Base-by-base conservation (phyloP, 768 basidiomycete species). In the Leccinum incarnatum region DNA sequence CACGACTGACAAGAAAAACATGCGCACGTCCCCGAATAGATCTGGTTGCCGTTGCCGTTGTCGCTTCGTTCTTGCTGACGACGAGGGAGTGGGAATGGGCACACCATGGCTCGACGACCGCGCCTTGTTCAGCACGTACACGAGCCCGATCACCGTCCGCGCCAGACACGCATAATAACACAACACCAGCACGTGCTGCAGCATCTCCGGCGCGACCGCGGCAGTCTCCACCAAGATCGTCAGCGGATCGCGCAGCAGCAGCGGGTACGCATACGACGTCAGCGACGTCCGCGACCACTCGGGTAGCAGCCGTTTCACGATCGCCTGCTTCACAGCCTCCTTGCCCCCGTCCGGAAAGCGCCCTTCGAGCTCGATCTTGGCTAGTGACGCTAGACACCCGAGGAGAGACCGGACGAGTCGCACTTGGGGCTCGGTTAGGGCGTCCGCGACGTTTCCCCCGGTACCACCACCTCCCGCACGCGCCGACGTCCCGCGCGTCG, bases 141-240 rank as follows among this genome's bases (percentile, higher is more conserved):
- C 86, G 46, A 98, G 76, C 0, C 91, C 91, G 49, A 98, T 83
- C 65, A 92, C 89, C 3, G 87, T 86, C 4, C 95, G 88, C 1
- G 92, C 89, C 51, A 99, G 79, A 63, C 88, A 88, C 5, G 93
- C 92, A 68, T 97, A 98, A 74, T 95, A 98, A 1, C 88, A 83
- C 64, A 98, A 80, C 40, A 91, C 79, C n/a, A 94, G 81, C 48
- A 96, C 88, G 65, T 97, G 90, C 32, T 89, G 85, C 27, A 99
- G 81, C 69, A 94, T 89, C 61, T 95, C 91, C 0, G 94, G 95
- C 0, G 89, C 87, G 48, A 97, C 87, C 2, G 91, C 89, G 0
- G 95, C 95, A 0, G 89, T 86, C 75, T 99, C 96, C 25, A 96
- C 81, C 21, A 99, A 81, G 40, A 96, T 82, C 2, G 90, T 88